Conservation (phyloP, 768 basidiomycete genomes). For the Guyanaporus albipodus region DNA sequence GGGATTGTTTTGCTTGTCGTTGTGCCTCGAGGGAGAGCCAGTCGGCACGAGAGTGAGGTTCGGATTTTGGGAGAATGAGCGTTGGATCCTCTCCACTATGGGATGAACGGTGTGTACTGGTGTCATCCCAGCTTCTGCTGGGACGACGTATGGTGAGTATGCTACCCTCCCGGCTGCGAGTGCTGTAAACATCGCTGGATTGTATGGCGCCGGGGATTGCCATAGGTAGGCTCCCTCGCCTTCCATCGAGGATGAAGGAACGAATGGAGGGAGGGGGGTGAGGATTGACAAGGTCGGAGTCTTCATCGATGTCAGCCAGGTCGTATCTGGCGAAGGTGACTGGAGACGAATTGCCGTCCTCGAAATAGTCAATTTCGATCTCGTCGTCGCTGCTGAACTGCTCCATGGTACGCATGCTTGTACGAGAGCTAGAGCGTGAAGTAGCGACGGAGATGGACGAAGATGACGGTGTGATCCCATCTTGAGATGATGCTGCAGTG, state of each 20-base stretch:
- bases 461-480: constrained; percentile 35
- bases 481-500: constrained; percentile 19
- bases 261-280: constrained; percentile 26
- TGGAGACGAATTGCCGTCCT: constrained; percentile 36
- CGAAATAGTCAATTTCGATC: constrained; percentile 39
- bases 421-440: constrained; percentile 32
- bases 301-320: constrained; percentile 34
- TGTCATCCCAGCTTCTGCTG: constrained; percentile 58
- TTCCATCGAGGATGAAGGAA: constrained; percentile 18
- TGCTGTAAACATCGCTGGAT: constrained; percentile 19
- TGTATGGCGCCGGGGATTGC: constrained; percentile 43
- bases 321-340: constrained; percentile 40
- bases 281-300: constrained; percentile 23
- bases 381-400: constrained; percentile 50
- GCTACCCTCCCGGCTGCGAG: constrained; percentile 55
- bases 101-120: constrained; percentile 20
- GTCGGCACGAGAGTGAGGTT: constrained; percentile 40
- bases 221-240: constrained; percentile 61
- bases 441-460: constrained; percentile 43
- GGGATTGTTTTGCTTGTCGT: constrained; percentile 23
- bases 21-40: constrained; percentile 52
- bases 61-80: constrained; percentile 44
- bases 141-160: constrained; percentile 55
- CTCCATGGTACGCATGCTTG: constrained; percentile 30
- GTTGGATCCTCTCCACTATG: constrained; percentile 19